Conservation (phyloP, 495 filamentous ascomycete genomes). For the Aspergillus saccharolyticus region DNA sequence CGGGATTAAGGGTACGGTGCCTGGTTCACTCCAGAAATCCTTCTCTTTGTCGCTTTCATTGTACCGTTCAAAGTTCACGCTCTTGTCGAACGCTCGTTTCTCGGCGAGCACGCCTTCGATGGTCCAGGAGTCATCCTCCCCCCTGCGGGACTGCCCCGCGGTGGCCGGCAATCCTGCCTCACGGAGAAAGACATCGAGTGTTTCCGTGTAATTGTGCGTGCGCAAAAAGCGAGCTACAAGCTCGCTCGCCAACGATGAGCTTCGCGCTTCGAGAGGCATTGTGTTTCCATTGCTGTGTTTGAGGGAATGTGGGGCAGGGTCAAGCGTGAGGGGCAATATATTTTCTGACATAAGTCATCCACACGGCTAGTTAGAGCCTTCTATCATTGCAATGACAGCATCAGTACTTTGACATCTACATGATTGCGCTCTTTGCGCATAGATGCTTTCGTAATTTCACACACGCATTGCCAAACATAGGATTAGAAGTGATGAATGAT, state of each 20-base stretch:
- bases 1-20: conserved; percentile 22
- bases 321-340: neutral
- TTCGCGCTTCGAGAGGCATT: conserved; percentile 10
- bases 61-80: conserved; percentile 51
- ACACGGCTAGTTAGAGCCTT: neutral
- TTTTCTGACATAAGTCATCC: neutral
- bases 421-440: too few relatives aligned
- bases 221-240: conserved; percentile 61
- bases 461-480: too few relatives aligned
- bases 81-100: conserved; percentile 59
- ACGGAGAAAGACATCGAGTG: conserved; percentile 53
- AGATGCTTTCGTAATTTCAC: too few relatives aligned
- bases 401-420: too few relatives aligned
- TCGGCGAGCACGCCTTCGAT: conserved; percentile 62
- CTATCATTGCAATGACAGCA: too few relatives aligned
- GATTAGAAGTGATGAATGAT: too few relatives aligned
- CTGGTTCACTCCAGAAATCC: conserved; percentile 44
- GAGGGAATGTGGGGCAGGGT: neutral
- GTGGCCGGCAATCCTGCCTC: conserved; percentile 54
- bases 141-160: conserved; percentile 27
- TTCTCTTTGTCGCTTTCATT: conserved; percentile 33
- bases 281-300: conserved; percentile 1
- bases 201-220: conserved; percentile 56
- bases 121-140: conserved; percentile 48
- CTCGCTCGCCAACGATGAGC: conserved; percentile 30